Percentiles rank a stretch among this genome's conserved stretches.
Conservation (phyloP, 2,329 filamentous ascomycete species). For the Neopestalotiopsis clavispora region DNA sequence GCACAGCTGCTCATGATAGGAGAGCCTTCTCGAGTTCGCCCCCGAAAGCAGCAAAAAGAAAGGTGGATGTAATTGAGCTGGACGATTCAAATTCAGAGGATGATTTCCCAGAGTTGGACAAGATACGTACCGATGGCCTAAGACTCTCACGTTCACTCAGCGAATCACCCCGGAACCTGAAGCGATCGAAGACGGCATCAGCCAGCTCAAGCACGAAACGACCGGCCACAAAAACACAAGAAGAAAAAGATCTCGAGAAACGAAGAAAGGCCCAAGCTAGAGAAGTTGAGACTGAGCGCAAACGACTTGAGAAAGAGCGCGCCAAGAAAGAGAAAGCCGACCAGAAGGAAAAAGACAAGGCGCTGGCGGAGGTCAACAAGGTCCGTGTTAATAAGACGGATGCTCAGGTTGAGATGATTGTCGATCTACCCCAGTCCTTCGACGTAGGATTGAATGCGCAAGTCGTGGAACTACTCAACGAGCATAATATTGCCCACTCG, state of each 20-base stretch:
- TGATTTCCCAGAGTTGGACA: slow-evolving; percentile 53
- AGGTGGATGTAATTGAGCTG: slow-evolving; percentile 40
- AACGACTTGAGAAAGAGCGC: slow-evolving; percentile 60
- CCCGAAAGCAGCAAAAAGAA: slow-evolving; percentile 23
- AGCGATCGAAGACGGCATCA: slow-evolving; percentile 24
- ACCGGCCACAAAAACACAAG: slow-evolving; percentile 33
- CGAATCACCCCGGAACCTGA: slow-evolving; percentile 22
- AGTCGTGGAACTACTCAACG: slow-evolving; percentile 53
- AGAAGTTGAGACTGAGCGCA: slow-evolving; percentile 59
- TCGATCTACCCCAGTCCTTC: slow-evolving; percentile 68
- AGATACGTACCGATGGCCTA: slow-evolving; percentile 24
- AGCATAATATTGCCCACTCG: slow-evolving; percentile 52
- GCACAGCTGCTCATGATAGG: slow-evolving; percentile 21
- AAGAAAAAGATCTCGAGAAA: slow-evolving; percentile 45
- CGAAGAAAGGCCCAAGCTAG: slow-evolving; percentile 52
- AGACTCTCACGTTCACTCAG: slow-evolving; percentile 19
- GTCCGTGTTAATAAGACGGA: slow-evolving; percentile 74
- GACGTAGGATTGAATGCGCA: slow-evolving; percentile 50
- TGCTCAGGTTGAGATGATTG: slow-evolving; percentile 77
- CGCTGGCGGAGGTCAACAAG: slow-evolving; percentile 76
- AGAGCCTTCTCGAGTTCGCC: slow-evolving; percentile 22
- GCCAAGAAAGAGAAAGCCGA: slow-evolving; percentile 65
- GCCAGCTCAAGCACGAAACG: slow-evolving; percentile 25
- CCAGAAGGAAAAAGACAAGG: slow-evolving; percentile 68
- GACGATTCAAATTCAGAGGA: slow-evolving; percentile 41